Evolutionary conservation across 352 stramenopile species (phyloP), one percentile per base, ranked within the genome.

Genomic region (Globisporangium cystogenes): DNA sequence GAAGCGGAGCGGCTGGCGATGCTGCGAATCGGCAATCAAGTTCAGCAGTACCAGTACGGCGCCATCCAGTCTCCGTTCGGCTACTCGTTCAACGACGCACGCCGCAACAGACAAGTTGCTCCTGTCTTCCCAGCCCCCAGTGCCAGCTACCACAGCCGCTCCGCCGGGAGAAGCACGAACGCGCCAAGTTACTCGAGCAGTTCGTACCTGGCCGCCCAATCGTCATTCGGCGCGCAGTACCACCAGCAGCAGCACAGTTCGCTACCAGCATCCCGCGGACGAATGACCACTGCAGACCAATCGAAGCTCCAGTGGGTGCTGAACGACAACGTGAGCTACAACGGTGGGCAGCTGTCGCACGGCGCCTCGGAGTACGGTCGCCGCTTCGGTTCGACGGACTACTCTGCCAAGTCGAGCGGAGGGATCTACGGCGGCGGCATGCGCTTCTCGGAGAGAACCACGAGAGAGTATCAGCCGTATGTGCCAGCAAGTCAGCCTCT

Each of bases 231-330:
- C 15, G 41, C 48, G 20, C 37, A 55, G 7, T 51, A 27, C n/a
- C 16, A 35, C 0, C 14, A 41, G 21, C 29, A 8, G n/a, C 35
- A 35, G 29, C 29, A 35, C 29, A 3, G 7, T 12, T 12, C 29
- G 29, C 10, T 35, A 8, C 10, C 29, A 35, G 8, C 29, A 35
- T 35, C 23, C 27, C 48, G 44, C 29, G 48, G 40, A 37, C 48
- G 35, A 20, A 21, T 21, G 33, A 24, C 16, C 44, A 8, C 55
- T 33, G 11, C 8, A 7, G 48, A 53, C 0, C 48, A 52, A 20
- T 12, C 41, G 20, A 62, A 56, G n/a, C 18, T 53, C 18, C 42
- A 26, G 44, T 62, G 55, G 55, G 45, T 15, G 24, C 18, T 35
- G 33, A 36, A 6, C 15, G 40, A 55, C 20, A 31, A 36, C 26